A percentile compares a stretch with the other conserved stretches of the same genome.
Conservation (phyloP, 768 basidiomycete genomes). For the Lactarius pseudohatsudake region DNA sequence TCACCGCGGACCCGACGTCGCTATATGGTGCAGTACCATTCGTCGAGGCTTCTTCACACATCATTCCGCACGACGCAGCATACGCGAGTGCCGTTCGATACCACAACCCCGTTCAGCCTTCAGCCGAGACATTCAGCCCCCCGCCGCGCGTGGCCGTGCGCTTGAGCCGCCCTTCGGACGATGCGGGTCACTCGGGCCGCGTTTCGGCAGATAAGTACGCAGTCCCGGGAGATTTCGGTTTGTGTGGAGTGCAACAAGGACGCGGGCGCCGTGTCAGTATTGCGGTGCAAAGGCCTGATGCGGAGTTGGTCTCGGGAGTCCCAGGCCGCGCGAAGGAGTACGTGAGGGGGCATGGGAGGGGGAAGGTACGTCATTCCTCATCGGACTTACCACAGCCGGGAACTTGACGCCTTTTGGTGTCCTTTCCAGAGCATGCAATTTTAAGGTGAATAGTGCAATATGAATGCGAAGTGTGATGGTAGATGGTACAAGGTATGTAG, state of each 20-base stretch:
- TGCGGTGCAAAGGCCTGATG: conserved; percentile 7
- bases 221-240: not conserved
- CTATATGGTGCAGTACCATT: not conserved
- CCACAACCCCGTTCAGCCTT: conserved; percentile 5
- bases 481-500: not conserved
- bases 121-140: conserved; percentile 7
- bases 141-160: conserved; percentile 8
- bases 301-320: not conserved
- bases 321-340: not conserved
- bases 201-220: not conserved
- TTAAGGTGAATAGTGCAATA: not conserved
- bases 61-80: conserved; percentile 19
- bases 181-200: not conserved
- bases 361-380: conserved; percentile 8
- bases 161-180: conserved; percentile 9
- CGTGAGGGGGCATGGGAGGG: conserved; percentile 17
- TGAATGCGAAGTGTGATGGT: not conserved
- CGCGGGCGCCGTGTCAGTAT: conserved; percentile 20
- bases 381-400: no score
- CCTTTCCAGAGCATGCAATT: conserved; percentile 15
- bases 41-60: not conserved
- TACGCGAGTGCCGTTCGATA: conserved; percentile 15
- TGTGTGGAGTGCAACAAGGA: not conserved
- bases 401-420: not conserved
- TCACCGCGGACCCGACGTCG: not conserved